Base-by-base conservation (phyloP, 805 yeast genomes). In the Candida pseudoglaebosa region DNA sequence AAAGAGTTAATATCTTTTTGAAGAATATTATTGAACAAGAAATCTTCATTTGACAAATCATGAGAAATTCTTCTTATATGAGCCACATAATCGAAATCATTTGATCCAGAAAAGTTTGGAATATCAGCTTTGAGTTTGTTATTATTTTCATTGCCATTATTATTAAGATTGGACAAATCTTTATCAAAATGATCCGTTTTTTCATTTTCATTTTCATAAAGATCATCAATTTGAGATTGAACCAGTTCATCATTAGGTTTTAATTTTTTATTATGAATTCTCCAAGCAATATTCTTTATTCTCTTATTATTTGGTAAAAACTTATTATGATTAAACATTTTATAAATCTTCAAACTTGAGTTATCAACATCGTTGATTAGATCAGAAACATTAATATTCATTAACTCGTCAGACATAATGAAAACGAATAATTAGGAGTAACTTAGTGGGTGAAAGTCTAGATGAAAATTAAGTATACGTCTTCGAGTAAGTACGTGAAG, bases 31-130 rank as follows among this genome's bases (percentile, higher is more conserved):
- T 26, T 10, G 12, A 26, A 26, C 29, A 26, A 5, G 12, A 12
- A 26, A 13, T 26, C 29, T 5, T 26, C 29, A 15, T 26, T n/a
- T 9, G 29, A 26, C 12, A 26, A 10, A 18, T 42, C 69, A 48
- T 65, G 70, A 39, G 67, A 59, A 34, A 68, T 65, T 32, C 62
- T 53, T 32, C 71, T 50, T 19, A 69, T 69, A 43, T 68, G 74
- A 7, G 71, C 71, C 24, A 68, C 72, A 44, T 69, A 68, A 50
- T 69, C 74, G 45, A 69, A 69, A 33, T 66, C 72, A n/a, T n/a
- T n/a, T n/a, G n/a, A n/a, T n/a, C n/a, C n/a, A 34, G 67, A 71
- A 28, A 56, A 45, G 42, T 46, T 55, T 7, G 65, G 62, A 37
- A 58, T 63, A 31, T 49, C 22, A 12, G 36, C 6, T 3, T 17